A percentile compares a stretch with the other conserved stretches of the same genome.
phyloP scores from a whole-genome alignment of 768 basidiomycete species.

The Boletus bicolor region DNA sequence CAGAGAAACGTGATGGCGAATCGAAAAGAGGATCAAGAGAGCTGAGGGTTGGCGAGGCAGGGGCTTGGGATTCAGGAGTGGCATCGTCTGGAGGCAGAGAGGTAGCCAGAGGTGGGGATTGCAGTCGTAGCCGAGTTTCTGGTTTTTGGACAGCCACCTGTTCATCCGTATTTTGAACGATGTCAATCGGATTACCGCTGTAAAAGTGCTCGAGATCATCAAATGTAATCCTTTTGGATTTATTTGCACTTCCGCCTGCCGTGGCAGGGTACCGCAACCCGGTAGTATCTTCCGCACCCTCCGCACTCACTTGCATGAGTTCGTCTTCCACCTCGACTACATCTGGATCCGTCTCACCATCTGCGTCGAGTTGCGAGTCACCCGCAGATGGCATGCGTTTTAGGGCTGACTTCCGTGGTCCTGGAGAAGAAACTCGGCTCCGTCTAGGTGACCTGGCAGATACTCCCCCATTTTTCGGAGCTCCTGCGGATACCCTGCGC shows the following conservation, averaged over 20 bases:
- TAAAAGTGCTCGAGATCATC: slow-evolving; percentile 33
- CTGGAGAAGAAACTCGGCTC: slow-evolving; percentile 31
- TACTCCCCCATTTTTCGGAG: slow-evolving; percentile 2
- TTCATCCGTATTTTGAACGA: slow-evolving; percentile 25
- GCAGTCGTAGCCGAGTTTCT: neutral
- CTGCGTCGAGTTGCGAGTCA: slow-evolving; percentile 33
- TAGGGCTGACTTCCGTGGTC: slow-evolving; percentile 15
- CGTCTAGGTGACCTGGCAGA: slow-evolving; percentile 14
- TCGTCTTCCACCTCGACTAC: slow-evolving; percentile 37
- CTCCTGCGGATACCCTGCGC: slow-evolving; percentile 8
- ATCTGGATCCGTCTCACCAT: slow-evolving; percentile 35
- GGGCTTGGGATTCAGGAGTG: neutral
- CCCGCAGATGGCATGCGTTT: slow-evolving; percentile 23
- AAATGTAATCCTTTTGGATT: slow-evolving; percentile 15
- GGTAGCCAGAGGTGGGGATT: neutral
- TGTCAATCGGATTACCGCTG: slow-evolving; percentile 29
- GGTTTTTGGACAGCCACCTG: neutral
- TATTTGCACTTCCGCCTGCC: slow-evolving; percentile 1
- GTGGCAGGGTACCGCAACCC: neutral
- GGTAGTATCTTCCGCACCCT: slow-evolving; percentile 15
- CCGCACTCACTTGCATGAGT: slow-evolving; percentile 26
- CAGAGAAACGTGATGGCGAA: slow-evolving; percentile 17
- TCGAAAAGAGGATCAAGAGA: slow-evolving; percentile 30
- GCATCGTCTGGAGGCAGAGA: neutral
- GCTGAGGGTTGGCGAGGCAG: slow-evolving; percentile 10